A percentile compares a stretch with the other conserved stretches of the same genome.
These are phyloP conservation scores for Aspergillus carbonarius DNA, from an alignment of 2,329 filamentous ascomycete genomes.

Conservation along the genomic window DNA sequence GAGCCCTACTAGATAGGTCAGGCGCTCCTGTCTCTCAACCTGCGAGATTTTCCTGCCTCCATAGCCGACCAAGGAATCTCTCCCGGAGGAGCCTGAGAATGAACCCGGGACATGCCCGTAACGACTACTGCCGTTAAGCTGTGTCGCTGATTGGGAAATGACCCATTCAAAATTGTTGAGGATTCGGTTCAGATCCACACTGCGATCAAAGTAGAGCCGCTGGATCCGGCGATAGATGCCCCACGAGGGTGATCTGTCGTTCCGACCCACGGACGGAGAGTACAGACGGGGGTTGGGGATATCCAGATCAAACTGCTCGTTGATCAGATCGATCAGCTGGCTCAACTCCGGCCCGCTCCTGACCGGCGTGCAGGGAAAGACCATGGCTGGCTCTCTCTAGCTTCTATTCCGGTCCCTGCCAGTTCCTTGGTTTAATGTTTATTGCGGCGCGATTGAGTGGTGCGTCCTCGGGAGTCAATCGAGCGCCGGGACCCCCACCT, in stretches of 20 bases:
- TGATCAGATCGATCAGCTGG: conserved; percentile 33
- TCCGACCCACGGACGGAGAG: conserved; percentile 17
- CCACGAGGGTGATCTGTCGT: conserved; percentile 20
- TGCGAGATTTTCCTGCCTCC: conserved; percentile 11
- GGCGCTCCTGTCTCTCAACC: conserved; percentile 25
- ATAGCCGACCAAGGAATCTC: neutral
- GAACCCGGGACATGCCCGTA: conserved; percentile 28
- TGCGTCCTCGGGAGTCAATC: neutral
- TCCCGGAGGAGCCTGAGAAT: conserved; percentile 16
- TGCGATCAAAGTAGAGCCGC: conserved; percentile 30
- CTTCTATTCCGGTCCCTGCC: neutral
- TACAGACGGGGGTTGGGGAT: conserved; percentile 28
- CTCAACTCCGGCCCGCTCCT: conserved; percentile 25
- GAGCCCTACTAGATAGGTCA: conserved; percentile 28
- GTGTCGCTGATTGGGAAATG: conserved; percentile 7
- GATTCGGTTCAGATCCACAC: conserved; percentile 22
- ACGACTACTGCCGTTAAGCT: conserved; percentile 14
- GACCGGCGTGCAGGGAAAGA: conserved; percentile 22
- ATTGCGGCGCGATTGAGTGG: neutral
- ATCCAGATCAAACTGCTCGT: conserved; percentile 34
- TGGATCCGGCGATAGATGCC: conserved; percentile 29
- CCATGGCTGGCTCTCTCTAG: conserved; percentile 1
- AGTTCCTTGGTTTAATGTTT: neutral
- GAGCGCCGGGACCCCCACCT: no score
- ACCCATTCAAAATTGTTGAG: conserved; percentile 35